phyloP scores from a whole-genome alignment of 1,284 basidiomycete genomes.

The Sporisorium exsertum region DNA sequence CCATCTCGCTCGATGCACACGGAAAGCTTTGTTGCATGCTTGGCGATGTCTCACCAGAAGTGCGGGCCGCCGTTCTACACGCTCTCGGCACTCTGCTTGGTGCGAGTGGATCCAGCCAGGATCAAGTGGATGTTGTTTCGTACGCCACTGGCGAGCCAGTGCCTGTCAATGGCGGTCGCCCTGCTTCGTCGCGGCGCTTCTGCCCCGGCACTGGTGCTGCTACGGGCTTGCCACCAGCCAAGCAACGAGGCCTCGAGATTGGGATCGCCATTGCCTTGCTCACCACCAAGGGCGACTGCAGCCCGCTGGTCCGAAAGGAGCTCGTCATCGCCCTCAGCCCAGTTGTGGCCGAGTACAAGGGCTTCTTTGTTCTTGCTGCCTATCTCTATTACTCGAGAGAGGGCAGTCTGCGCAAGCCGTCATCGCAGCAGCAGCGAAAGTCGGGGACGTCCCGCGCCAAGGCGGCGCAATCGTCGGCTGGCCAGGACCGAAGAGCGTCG shows the following conservation, averaged over 20 bases:
- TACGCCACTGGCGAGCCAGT: constrained; percentile 29
- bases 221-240: constrained; percentile 79
- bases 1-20: constrained; percentile 84
- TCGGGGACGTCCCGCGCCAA: constrained; percentile 17
- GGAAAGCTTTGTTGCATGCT: constrained; percentile 86
- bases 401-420: constrained; percentile 19
- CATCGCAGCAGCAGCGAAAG: constrained; percentile 15
- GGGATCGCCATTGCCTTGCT: constrained; percentile 75
- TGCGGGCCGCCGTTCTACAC: constrained; percentile 89
- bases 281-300: constrained; percentile 88
- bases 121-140: constrained; percentile 56
- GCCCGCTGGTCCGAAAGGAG: constrained; percentile 95
- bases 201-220: constrained; percentile 85
- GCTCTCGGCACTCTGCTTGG: constrained; percentile 94
- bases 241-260: constrained; percentile 75
- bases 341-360: constrained; percentile 93
- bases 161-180: constrained; percentile 15
- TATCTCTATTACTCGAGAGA: constrained; percentile 89
- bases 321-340: constrained; percentile 90
- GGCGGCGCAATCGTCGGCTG: constrained; percentile 15
- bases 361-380: constrained; percentile 93
- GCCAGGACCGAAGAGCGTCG: constrained; percentile 17
- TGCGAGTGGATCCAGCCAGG: constrained; percentile 76
- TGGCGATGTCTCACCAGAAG: constrained; percentile 90
- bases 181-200: constrained; percentile 69